Evolutionary conservation across 1,284 basidiomycete genomes (phyloP), one percentile per base, ranked within the genome.

Genomic region (Rhodotorula sp.): DNA sequence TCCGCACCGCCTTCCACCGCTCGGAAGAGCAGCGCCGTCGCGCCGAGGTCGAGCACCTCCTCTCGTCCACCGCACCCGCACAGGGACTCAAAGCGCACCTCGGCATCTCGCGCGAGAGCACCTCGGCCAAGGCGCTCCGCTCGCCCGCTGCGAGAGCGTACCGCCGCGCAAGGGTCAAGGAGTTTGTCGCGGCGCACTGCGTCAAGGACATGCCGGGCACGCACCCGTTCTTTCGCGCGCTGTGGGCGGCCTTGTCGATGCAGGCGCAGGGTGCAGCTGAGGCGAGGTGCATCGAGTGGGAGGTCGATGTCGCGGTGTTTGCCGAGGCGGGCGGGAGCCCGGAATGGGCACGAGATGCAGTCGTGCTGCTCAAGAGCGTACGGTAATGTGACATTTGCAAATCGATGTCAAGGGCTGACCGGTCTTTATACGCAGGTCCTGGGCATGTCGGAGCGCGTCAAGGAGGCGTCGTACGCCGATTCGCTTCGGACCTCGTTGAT

Each of bases 361-460:
- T 78, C 66, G 72, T 74, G 59, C 56, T 60, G 41, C 68, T 78
- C 23, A 78, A 77, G 54, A 71, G 66, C 1, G 77, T 78, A 52
- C 61, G 70, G 71, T 5, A 34, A 34, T 34, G 34, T 34, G 34
- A 34, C 34, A 34, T 34, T 34, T 5, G 34, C 34, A 34, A 34
- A 34, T 34, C 34, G 34, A 34, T 34, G 34, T 34, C 34, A 34
- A 34, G 34, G 34, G 34, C 34, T 34, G 34, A 34, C 34, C 34
- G 34, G 34, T 34, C 34, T 2, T 34, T 21, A 8, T 10, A 0
- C 19, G 1, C 56, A 74, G 73, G 60, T 71, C 13, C 73, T 74
- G n/a, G 73, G 71, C 27, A 73, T 64, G 67, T 52, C 66, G 21
- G 75, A 74, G 42, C 56, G 57, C 13, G 41, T 72, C 61, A 54